These are phyloP conservation scores for Delonix regia DNA, from an alignment of 306 rosid species.

Conservation along the genomic window DNA sequence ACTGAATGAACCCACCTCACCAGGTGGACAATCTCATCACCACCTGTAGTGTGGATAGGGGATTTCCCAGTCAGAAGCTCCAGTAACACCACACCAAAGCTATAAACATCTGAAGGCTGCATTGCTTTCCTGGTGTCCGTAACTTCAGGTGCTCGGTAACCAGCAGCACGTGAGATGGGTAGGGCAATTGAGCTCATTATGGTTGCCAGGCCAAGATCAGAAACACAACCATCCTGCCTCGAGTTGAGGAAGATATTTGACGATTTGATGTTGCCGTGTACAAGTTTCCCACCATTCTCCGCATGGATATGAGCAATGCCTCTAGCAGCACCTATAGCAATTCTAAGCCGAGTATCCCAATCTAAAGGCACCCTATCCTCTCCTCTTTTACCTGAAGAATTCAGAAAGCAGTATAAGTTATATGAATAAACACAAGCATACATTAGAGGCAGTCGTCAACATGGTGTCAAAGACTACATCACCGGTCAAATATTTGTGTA, in stretches of 20 bases:
- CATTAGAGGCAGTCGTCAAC: background rate
- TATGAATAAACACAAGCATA: background rate
- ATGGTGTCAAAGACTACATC: background rate
- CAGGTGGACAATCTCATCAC: slow-evolving; percentile 86
- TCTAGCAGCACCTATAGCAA: background rate
- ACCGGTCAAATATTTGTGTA: background rate
- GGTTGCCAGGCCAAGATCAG: slow-evolving; percentile 80
- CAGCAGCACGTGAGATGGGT: slow-evolving; percentile 88
- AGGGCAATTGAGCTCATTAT: slow-evolving; percentile 72
- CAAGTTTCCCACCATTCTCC: slow-evolving; percentile 74
- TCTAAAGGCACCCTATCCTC: too few relatives aligned
- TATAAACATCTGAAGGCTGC: slow-evolving; percentile 83
- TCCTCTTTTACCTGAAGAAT: too few relatives aligned
- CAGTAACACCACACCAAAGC: slow-evolving; percentile 88
- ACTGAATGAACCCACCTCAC: slow-evolving; percentile 98
- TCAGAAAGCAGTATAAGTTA: background rate
- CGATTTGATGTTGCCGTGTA: slow-evolving; percentile 84
- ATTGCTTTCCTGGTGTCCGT: slow-evolving; percentile 84
- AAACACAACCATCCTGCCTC: slow-evolving; percentile 69
- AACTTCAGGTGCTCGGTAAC: slow-evolving; percentile 93
- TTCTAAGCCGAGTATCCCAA: too few relatives aligned
- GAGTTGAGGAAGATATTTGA: slow-evolving; percentile 76
- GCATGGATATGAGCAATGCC: slow-evolving; percentile 75
- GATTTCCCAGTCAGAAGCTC: slow-evolving; percentile 92
- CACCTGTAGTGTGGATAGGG: slow-evolving; percentile 82